Evolutionary conservation across 108 stramenopile genomes (phyloP), one percentile per base, ranked within the genome.

Genomic region (Cylindrotheca closterium): DNA sequence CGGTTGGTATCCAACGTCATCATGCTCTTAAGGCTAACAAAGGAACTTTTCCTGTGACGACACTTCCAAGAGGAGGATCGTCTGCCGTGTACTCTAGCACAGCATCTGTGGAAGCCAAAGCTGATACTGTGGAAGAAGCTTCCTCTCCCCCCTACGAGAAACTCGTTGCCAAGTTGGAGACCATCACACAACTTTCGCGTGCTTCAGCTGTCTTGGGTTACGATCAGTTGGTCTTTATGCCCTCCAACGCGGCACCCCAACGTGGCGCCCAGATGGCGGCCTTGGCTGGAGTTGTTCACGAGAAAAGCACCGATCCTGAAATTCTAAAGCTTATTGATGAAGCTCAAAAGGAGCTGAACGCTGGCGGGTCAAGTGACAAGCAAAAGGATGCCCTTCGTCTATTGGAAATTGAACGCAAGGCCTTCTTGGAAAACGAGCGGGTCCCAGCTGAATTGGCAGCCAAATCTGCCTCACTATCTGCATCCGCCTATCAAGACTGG

Each of bases 171-270:
- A 64, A 60, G 45, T 46, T 63, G 47, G 49, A 58, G 45, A 58
- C 69, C 7, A 66, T 76, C 30, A 66, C 75, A 8, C 70, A 66
- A 47, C 22, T 65, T 2, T 19, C 26, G 29, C 18, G 66, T 24
- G 65, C 68, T 0, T 2, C 32, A 30, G 67, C 68, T 2, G 68
- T 85, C 8, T 42, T 85, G 45, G 42, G 46, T 19, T 85, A 80
- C 57, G 81, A 82, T 55, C 70, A 70, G 62, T 50, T 74, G 63
- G 88, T 90, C 8, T 85, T 87, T 74, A 90, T 93, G 88, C 83
- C 88, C 2, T 67, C 76, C 22, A 58, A 70, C 17, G 68, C 75
- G n/a, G n/a, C 73, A 12, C 33, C 61, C 3, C 76, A 67, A 15
- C 81, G 92, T 1, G 89, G 87, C 5, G 70, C 70, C 17, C 92